Evolutionary conservation across 2,329 filamentous ascomycete genomes (phyloP).

Genomic region (Xylariaceae sp.): DNA sequence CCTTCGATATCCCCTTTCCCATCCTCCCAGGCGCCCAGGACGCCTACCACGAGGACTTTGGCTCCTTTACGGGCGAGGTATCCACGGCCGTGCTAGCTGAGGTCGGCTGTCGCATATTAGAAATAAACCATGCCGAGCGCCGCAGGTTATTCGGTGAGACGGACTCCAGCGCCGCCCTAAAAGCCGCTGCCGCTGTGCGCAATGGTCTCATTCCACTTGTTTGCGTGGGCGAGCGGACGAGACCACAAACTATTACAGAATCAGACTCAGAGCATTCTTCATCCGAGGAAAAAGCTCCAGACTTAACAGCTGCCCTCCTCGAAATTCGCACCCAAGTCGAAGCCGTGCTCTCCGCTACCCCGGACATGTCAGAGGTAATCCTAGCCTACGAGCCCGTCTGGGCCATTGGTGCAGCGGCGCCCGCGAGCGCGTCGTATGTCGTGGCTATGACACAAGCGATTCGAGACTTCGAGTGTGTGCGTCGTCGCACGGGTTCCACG

Average conservation of each 20-base stretch:
- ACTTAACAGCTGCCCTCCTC: constrained; percentile 59
- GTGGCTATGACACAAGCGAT: constrained; percentile 72
- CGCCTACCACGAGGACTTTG: constrained; percentile 71
- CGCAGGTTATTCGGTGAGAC: constrained; percentile 75
- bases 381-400: constrained; percentile 89
- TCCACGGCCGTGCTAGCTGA: constrained; percentile 72
- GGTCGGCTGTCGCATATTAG: constrained; percentile 74
- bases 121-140: constrained; percentile 83
- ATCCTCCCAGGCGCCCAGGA: constrained; percentile 79
- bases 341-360: constrained; percentile 66
- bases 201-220: constrained; percentile 79
- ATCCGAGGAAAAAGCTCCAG: constrained; percentile 48
- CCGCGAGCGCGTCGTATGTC: constrained; percentile 76
- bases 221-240: constrained; percentile 75
- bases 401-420: constrained; percentile 80
- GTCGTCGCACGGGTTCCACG: constrained; percentile 57
- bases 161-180: constrained; percentile 70
- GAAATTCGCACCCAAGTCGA: constrained; percentile 73
- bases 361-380: constrained; percentile 70
- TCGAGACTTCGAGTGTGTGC: constrained; percentile 58
- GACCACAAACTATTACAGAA: constrained; percentile 35
- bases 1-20: constrained; percentile 52
- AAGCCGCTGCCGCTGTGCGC: constrained; percentile 70
- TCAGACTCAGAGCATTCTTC: too few relatives aligned
- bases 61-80: constrained; percentile 80